Percentiles rank a stretch among this genome's conserved stretches.
phyloP scores from a whole-genome alignment of 495 filamentous ascomycete genomes.

The Cercophora scortea region DNA sequence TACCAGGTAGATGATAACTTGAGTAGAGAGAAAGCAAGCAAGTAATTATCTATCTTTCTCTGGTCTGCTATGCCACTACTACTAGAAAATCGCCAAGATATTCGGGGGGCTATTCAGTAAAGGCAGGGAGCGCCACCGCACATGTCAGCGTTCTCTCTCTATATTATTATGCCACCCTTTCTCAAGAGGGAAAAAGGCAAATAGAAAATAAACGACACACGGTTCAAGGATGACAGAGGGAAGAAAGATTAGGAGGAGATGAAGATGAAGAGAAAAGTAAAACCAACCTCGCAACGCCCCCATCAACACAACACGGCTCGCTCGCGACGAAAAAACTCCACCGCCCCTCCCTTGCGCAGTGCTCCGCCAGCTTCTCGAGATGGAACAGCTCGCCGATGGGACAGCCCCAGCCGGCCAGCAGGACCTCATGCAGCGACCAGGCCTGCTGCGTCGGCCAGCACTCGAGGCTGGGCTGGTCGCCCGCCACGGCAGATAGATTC shows the following conservation, averaged over 20 bases:
- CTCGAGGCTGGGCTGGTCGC: constrained; percentile 47
- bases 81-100: constrained; percentile 21
- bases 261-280: neutral
- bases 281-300: constrained; percentile 35
- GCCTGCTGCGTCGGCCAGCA: constrained; percentile 21
- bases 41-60: no score
- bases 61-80: neutral
- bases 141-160: neutral
- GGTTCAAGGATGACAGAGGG: neutral
- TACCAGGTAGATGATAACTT: no score
- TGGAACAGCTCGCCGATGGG: constrained; percentile 45
- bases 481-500: constrained; percentile 43
- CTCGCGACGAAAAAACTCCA: constrained; percentile 42
- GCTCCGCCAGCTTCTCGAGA: constrained; percentile 31
- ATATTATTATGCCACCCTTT: neutral
- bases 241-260: neutral
- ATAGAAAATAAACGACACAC: neutral
- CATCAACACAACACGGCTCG: constrained; percentile 40
- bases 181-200: neutral
- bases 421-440: constrained; percentile 33
- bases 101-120: constrained; percentile 36
- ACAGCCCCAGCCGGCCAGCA: constrained; percentile 41
- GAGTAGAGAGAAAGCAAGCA: no score
- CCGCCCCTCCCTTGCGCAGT: constrained; percentile 21
- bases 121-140: constrained; percentile 1